Conservation (phyloP, 495 filamentous ascomycete species). For the Aspergillus sclerotiicarbonarius region DNA sequence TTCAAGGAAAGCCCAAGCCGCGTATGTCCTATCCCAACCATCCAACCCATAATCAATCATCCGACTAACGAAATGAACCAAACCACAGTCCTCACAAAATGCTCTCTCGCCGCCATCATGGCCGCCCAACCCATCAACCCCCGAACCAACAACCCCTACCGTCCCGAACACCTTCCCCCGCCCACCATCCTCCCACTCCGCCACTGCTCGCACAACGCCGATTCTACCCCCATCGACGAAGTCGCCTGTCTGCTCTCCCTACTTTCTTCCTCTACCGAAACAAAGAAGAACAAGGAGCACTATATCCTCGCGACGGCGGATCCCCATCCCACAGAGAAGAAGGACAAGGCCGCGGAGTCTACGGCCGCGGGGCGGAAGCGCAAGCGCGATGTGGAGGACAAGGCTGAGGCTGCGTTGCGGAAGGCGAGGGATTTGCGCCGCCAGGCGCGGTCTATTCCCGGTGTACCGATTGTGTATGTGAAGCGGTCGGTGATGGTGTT, state of each 20-base stretch:
- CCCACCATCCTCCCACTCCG: conserved; percentile 68
- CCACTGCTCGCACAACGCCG: conserved; percentile 83
- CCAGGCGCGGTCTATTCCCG: conserved; percentile 51
- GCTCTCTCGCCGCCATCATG: conserved; percentile 50
- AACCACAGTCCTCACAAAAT: conserved; percentile 58
- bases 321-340: conserved; percentile 22
- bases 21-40: conserved; percentile 46
- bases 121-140: conserved; percentile 45
- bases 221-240: conserved; percentile 71
- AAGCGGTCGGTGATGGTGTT: conserved; percentile 85
- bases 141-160: conserved; percentile 41
- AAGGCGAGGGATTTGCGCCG: conserved; percentile 35
- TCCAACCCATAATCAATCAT: background rate
- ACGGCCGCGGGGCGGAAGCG: conserved; percentile 34
- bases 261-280: conserved; percentile 65
- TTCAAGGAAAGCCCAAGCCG: conserved; percentile 82
- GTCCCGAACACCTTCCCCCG: conserved; percentile 43
- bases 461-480: conserved; percentile 79
- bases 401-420: conserved; percentile 24
- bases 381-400: conserved; percentile 22
- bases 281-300: conserved; percentile 75
- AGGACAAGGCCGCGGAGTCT: conserved; percentile 23
- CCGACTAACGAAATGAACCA: conserved; percentile 11
- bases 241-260: conserved; percentile 75
- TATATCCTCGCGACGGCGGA: conserved; percentile 80